Conservation (phyloP, 148 eudicot genomes). For the Amaranthus hypochondriacus region DNA sequence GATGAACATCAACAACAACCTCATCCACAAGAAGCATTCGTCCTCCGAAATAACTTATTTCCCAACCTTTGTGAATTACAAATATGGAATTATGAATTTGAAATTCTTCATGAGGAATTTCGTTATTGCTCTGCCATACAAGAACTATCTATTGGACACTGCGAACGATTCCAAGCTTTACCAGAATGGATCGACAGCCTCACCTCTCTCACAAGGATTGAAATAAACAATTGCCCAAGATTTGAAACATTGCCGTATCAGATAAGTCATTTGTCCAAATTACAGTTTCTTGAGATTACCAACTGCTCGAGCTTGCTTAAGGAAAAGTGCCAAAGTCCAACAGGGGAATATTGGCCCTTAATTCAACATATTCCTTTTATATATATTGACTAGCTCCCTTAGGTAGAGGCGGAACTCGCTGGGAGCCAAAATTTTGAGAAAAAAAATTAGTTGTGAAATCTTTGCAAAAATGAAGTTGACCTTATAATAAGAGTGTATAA, state of each 20-base stretch:
- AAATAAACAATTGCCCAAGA: neutral
- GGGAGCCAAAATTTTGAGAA: too few species aligned
- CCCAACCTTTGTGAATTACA: neutral
- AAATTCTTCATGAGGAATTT: slow-evolving; percentile 1
- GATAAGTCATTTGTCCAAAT: slow-evolving; percentile 1
- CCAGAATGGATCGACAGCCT: slow-evolving; percentile 6
- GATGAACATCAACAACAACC: neutral
- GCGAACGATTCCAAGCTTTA: neutral
- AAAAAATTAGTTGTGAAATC: too few species aligned
- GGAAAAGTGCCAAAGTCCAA: neutral
- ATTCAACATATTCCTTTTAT: neutral
- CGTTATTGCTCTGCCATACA: neutral
- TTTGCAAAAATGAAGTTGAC: too few species aligned
- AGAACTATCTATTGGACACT: rapidly evolving
- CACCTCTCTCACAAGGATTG: neutral
- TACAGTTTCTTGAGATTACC: neutral
- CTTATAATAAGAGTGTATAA: too few species aligned
- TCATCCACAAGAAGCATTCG: neutral
- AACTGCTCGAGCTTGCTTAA: neutral
- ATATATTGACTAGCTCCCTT: too few species aligned
- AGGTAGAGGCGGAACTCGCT: too few species aligned
- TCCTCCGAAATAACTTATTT: neutral
- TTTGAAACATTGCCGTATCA: neutral
- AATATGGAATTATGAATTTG: neutral
- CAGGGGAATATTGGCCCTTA: slow-evolving; percentile 10